These are phyloP conservation scores for apple (Malus domestica) DNA, from an alignment of 306 rosid genomes.

Conservation along the genomic window DNA sequence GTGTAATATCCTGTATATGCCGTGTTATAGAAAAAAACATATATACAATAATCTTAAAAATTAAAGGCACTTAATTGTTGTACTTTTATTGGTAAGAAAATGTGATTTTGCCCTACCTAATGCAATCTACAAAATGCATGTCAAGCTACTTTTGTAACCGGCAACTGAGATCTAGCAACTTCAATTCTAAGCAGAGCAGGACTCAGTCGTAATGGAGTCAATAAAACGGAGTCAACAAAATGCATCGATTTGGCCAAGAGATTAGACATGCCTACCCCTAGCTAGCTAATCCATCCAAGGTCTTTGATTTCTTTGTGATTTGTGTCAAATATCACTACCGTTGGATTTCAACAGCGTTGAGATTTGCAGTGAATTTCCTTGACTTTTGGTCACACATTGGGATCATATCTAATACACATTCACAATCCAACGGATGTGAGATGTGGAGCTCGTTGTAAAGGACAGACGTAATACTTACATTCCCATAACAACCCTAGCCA, in stretches of 20 bases:
- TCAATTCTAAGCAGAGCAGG: neutral
- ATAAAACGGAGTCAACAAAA: neutral
- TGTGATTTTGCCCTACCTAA: no score
- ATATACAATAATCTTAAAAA: no score
- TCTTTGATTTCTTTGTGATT: neutral
- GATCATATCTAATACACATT: slow-evolving; percentile 13
- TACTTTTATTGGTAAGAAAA: no score
- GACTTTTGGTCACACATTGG: slow-evolving; percentile 29
- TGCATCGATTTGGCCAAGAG: neutral
- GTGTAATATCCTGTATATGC: no score
- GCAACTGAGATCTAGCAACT: neutral
- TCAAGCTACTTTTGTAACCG: neutral
- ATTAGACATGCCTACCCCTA: neutral
- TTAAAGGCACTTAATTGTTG: no score
- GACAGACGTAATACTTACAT: neutral
- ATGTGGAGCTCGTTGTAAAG: slow-evolving; percentile 1
- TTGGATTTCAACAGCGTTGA: slow-evolving; percentile 8
- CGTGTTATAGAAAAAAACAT: no score
- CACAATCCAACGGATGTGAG: slow-evolving; percentile 26
- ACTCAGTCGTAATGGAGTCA: slow-evolving; percentile 5
- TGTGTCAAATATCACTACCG: neutral
- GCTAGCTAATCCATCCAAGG: neutral
- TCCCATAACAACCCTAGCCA: slow-evolving; percentile 25
- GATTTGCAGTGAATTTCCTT: slow-evolving; percentile 25
- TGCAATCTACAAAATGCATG: no score